A percentile compares a stretch with the other conserved stretches of the same genome.
Conservation (phyloP, 1,284 basidiomycete species). For the Ceratobasidium sp. region DNA sequence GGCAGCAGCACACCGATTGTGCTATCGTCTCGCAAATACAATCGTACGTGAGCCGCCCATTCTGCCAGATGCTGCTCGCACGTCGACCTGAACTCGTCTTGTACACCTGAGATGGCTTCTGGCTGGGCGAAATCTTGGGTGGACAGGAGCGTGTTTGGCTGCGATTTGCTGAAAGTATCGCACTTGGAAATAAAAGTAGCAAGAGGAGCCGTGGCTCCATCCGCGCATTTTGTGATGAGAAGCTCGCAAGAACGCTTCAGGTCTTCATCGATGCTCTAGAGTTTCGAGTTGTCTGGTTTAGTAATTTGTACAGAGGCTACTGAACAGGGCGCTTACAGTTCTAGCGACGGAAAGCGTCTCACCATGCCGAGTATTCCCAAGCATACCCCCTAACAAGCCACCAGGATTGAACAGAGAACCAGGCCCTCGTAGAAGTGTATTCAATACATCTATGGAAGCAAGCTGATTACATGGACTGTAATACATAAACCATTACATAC, state of each 20-base stretch:
- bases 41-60: slow-evolving; percentile 61
- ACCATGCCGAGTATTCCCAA: slow-evolving; percentile 64
- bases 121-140: slow-evolving; percentile 57
- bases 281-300: neutral
- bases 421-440: slow-evolving; percentile 74
- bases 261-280: slow-evolving; percentile 80
- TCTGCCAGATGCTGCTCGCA: slow-evolving; percentile 65
- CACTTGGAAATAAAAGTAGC: slow-evolving; percentile 47
- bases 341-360: slow-evolving; percentile 67
- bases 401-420: slow-evolving; percentile 71
- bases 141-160: slow-evolving; percentile 44
- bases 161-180: slow-evolving; percentile 43
- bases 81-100: slow-evolving; percentile 60
- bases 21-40: slow-evolving; percentile 78
- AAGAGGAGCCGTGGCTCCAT: slow-evolving; percentile 59
- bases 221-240: slow-evolving; percentile 71
- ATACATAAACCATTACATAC: neutral
- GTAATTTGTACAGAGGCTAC: slow-evolving; percentile 23
- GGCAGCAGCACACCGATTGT: slow-evolving; percentile 78
- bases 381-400: slow-evolving; percentile 61
- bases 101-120: slow-evolving; percentile 58
- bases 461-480: slow-evolving; percentile 21
- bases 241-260: slow-evolving; percentile 83
- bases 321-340: slow-evolving; percentile 59
- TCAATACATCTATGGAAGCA: slow-evolving; percentile 66